Conservation (phyloP, 2,329 filamentous ascomycete genomes). For the Paramyrothecium sp. region DNA sequence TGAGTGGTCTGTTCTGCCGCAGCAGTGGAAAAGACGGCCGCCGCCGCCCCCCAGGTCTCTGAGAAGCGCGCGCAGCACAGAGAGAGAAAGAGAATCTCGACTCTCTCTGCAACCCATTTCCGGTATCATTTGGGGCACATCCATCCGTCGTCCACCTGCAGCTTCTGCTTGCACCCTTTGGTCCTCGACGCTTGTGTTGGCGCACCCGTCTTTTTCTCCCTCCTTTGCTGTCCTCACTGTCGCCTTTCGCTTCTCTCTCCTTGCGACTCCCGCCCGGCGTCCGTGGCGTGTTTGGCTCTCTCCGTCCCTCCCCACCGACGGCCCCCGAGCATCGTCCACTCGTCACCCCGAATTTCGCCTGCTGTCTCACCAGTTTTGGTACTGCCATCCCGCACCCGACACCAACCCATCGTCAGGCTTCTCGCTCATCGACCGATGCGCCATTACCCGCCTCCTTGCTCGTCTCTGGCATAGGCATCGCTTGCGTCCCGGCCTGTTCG, state of each 20-base stretch:
- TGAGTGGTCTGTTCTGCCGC: too few species aligned
- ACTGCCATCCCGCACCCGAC: background rate
- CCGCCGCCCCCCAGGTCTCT: too few species aligned
- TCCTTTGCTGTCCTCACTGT: background rate
- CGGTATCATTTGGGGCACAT: background rate
- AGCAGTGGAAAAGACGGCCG: too few species aligned
- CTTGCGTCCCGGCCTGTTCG: background rate
- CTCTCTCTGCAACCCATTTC: background rate
- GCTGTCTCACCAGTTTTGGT: slow-evolving; percentile 3
- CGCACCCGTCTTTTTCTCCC: background rate
- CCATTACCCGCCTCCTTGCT: background rate
- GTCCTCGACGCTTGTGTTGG: background rate
- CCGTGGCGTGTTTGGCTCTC: background rate
- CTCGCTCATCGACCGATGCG: background rate
- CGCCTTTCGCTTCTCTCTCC: background rate
- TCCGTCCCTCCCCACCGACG: background rate
- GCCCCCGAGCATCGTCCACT: background rate
- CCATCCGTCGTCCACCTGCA: background rate
- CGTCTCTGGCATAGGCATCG: background rate
- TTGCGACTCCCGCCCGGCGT: background rate
- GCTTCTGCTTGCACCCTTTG: background rate
- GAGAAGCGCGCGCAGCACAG: too few species aligned
- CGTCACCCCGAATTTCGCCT: slow-evolving; percentile 1
- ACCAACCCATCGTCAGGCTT: background rate
- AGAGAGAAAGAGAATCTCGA: background rate